These are phyloP conservation scores for Biscogniauxia marginata DNA, from an alignment of 2,329 filamentous ascomycete species.

Conservation along the genomic window DNA sequence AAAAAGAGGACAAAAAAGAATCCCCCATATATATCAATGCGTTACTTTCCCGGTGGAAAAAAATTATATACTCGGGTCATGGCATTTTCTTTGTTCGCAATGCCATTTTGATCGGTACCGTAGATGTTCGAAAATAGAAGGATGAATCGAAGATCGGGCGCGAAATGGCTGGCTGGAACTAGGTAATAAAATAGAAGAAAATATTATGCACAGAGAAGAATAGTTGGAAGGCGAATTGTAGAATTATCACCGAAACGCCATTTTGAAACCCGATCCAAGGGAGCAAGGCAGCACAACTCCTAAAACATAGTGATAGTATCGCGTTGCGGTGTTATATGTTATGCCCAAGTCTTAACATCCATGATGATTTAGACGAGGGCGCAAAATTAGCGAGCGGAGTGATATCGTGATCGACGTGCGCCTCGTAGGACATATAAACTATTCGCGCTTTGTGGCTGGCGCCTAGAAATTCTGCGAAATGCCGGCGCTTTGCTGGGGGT, in stretches of 20 bases:
- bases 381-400: background rate
- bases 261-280: background rate
- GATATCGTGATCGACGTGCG: background rate
- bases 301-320: background rate
- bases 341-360: background rate
- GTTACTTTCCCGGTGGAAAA: background rate
- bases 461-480: slow-evolving; percentile 93
- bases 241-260: background rate
- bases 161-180: background rate
- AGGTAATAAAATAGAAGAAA: background rate
- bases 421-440: background rate
- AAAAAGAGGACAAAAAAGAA: background rate
- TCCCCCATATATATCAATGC: background rate
- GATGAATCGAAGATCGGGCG: background rate
- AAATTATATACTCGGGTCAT: background rate
- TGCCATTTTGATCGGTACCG: background rate
- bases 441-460: background rate
- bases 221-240: background rate
- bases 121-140: background rate
- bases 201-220: background rate
- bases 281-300: background rate
- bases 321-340: background rate
- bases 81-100: background rate
- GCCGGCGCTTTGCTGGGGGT: slow-evolving; percentile 87
- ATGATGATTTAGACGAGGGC: background rate